Evolutionary conservation across 495 filamentous ascomycete genomes (phyloP), one percentile per base, ranked within the genome.

Genomic region (Penicillium dipodomyicola): DNA sequence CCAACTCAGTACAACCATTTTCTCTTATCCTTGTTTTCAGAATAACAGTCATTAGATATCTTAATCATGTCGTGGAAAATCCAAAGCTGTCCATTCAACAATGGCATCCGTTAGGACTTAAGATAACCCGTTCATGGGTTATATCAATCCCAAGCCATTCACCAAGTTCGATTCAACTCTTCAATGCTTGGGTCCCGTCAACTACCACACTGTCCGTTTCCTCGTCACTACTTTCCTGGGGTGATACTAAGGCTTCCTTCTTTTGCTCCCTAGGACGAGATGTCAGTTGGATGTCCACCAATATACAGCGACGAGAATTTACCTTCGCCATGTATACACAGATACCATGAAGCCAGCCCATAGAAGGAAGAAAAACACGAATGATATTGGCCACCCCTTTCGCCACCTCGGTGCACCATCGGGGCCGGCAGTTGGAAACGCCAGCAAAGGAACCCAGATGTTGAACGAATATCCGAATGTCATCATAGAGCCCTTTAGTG

Each of bases 381-480:
- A 65, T 2, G 74, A 64, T 23, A 72, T 64, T 4, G 76, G 76
- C 76, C 74, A 77, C 8, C 76, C 74, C 17, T 76, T 73, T 15
- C 60, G 64, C 77, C 77, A 80, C 48, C 72, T 56, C 0, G 75
- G 74, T 3, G 74, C 77, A n/a, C 77, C 75, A 23, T 77, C 54
- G 1, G 67, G 71, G 2, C 74, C 72, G 10, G 70, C 69, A 3
- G 74, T 77, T 4, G 73, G 77, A 50, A 75, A 80, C 5, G 75
- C 56, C 2, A 80, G 55, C 23, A 77, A 68, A 0, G 74, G 75
- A 17, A 76, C 71, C 75, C 76, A 79, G 39, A 78, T 76, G 17
- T 78, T 62, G 59, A 79, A 78, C 0, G 74, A 77, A 54, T 78
- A 80, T 29, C 75, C 75, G 41, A 79, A 73, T 17, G 75, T 75